Evolutionary conservation across 2,329 filamentous ascomycete species (phyloP), one percentile per base, ranked within the genome.

Genomic region (Nigrospora osmanthi): DNA sequence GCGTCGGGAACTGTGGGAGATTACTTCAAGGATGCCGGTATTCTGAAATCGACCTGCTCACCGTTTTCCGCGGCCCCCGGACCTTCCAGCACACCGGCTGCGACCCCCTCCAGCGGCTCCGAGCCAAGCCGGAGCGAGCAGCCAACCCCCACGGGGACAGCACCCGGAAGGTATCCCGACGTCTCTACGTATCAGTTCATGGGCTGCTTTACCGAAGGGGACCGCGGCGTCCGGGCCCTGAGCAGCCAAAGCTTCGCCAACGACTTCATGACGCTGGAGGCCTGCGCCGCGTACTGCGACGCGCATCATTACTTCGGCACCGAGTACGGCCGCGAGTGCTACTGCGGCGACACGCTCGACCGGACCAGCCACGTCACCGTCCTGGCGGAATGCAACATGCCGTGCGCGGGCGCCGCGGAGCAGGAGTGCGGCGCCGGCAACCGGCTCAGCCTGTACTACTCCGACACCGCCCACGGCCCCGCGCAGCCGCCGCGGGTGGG

Each of bases 321-420:
- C 6, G 73, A 78, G 52, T 77, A 72, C 48, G 71, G 72, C 11
- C 63, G 70, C 28, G 73, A 77, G 56, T 76, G 72, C 67, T 47
- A 62, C 63, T 58, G 40, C 32, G 15, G 4, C 16, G 42, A 50
- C 23, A 46, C 34, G 16, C 38, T 57, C 11, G 38, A 49, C 42
- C 49, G 34, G 23, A 48, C 41, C 15, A 54, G 49, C 50, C 50
- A 35, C 38, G 41, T 31, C 16, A 46, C 42, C 28, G 16, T 35
- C 14, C 46, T 40, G 9, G 28, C 42, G 10, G 55, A 59, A 15
- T 65, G 62, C 43, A 45, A 35, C 35, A 58, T 62, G 55, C 44
- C 53, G 3, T 66, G 62, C 46, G 44, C 50, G 2, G 62, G 61
- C n/a, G 51, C 57, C 38, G n/a, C 48, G 4, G 28, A 11, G 6